A percentile compares a stretch with the other conserved stretches of the same genome.
These are phyloP conservation scores for Staphylotrichum longicolle DNA, from an alignment of 495 filamentous ascomycete genomes.

Conservation along the genomic window DNA sequence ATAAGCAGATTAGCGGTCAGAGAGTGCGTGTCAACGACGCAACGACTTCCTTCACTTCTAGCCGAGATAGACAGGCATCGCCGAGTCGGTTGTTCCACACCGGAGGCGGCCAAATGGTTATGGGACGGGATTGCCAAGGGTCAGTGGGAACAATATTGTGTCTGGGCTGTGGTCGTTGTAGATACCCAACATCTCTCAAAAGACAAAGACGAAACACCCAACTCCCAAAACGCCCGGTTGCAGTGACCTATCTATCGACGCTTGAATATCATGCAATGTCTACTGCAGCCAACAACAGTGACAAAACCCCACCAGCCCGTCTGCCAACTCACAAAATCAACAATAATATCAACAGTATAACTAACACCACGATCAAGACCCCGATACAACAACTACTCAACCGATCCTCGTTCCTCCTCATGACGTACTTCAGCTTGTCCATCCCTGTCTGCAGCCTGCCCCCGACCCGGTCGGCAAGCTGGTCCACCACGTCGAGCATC, in stretches of 20 bases:
- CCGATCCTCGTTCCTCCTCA: slow-evolving; percentile 88
- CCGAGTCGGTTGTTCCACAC: not conserved
- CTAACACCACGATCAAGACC: slow-evolving; percentile 77
- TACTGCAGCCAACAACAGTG: slow-evolving; percentile 2
- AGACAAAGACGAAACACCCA: slow-evolving; percentile 3
- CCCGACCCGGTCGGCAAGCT: slow-evolving; percentile 78
- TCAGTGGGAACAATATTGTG: not conserved
- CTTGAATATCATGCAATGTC: slow-evolving; percentile 13
- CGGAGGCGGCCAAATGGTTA: no score
- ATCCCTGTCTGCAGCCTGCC: slow-evolving; percentile 82
- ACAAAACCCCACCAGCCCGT: not conserved
- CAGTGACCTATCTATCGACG: slow-evolving; percentile 10
- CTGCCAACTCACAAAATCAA: slow-evolving; percentile 47
- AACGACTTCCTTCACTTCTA: not conserved
- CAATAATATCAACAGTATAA: slow-evolving; percentile 75
- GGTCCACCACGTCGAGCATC: slow-evolving; percentile 76
- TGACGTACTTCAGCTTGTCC: slow-evolving; percentile 77
- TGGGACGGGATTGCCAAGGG: not conserved
- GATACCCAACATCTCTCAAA: slow-evolving; percentile 19
- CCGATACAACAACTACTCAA: slow-evolving; percentile 91
- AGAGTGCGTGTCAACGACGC: not conserved
- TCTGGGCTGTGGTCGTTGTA: not conserved
- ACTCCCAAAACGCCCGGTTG: slow-evolving; percentile 10
- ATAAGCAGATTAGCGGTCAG: slow-evolving; percentile 17
- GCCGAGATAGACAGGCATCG: not conserved